A percentile compares a stretch with the other conserved stretches of the same genome.
These are phyloP conservation scores for Psilocybe sp. DNA, from an alignment of 768 basidiomycete species.

Conservation along the genomic window DNA sequence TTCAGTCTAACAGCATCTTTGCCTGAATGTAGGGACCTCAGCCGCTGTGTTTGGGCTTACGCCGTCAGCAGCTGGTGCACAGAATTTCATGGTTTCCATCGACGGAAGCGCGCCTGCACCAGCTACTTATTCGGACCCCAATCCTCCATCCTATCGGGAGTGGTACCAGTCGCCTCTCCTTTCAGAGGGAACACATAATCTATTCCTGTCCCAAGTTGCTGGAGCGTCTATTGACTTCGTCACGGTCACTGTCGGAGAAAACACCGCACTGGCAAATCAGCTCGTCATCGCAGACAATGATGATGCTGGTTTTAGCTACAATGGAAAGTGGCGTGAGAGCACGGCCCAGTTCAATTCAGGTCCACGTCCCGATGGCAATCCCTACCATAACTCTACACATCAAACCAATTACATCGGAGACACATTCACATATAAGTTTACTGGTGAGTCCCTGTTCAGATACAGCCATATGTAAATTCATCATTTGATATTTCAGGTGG, in stretches of 20 bases:
- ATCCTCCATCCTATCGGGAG: conserved; percentile 21
- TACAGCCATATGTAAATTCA: not conserved
- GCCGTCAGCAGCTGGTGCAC: conserved; percentile 12
- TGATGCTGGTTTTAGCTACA: conserved; percentile 12
- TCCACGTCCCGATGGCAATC: conserved; percentile 14
- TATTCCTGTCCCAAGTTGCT: conserved; percentile 18
- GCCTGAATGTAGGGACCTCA: conserved; percentile 17
- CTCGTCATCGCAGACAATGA: conserved; percentile 22
- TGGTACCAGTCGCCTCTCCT: conserved; percentile 25
- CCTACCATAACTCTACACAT: conserved; percentile 25
- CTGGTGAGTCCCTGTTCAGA: conserved; percentile 14
- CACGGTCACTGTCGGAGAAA: conserved; percentile 17
- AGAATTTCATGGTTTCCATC: conserved; percentile 19
- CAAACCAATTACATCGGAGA: conserved; percentile 16
- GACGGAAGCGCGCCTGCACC: conserved; percentile 18
- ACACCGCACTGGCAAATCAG: conserved; percentile 16
- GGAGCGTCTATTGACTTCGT: conserved; percentile 23
- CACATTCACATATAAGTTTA: conserved; percentile 24
- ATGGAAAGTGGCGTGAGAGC: conserved; percentile 14
- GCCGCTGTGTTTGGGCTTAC: conserved; percentile 22
- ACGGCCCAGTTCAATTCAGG: conserved; percentile 15
- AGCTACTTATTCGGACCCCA: conserved; percentile 20
- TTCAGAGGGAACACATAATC: conserved; percentile 20
- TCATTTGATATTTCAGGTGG: conserved; percentile 12
- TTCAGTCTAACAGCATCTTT: not conserved